These are phyloP conservation scores for Ophiostoma ips DNA, from an alignment of 2,329 filamentous ascomycete genomes.

Conservation along the genomic window DNA sequence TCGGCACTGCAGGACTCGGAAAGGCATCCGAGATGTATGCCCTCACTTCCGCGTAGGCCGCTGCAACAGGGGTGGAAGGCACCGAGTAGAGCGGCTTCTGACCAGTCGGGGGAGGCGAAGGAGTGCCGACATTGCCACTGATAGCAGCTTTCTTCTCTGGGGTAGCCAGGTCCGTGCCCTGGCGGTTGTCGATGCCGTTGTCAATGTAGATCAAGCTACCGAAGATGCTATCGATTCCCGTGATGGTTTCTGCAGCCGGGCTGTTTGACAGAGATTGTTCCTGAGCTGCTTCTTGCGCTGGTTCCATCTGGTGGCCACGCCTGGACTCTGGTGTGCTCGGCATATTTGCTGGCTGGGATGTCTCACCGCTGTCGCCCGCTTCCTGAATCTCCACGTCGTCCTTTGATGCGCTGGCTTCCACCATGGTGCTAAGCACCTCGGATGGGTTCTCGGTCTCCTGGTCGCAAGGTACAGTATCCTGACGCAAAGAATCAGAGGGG, in stretches of 20 bases:
- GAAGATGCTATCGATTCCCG: constrained; percentile 11
- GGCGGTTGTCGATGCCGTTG: constrained; percentile 1
- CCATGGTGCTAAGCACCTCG: not conserved
- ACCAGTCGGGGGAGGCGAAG: no score
- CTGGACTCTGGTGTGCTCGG: not conserved
- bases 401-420: not conserved
- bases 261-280: not conserved
- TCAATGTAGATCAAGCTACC: constrained; percentile 7
- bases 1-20: not conserved
- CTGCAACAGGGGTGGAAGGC: constrained; percentile 10
- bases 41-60: constrained; percentile 11
- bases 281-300: not conserved
- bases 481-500: not conserved
- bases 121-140: not conserved
- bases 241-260: not conserved
- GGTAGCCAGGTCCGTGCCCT: not conserved
- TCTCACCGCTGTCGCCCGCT: not conserved
- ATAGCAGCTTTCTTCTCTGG: not conserved
- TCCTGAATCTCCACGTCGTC: not conserved
- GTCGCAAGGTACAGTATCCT: not conserved
- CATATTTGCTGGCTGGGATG: no score
- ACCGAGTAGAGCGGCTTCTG: not conserved
- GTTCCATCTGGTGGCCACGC: not conserved
- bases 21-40: constrained; percentile 8
- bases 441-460: not conserved